These are phyloP conservation scores for Scheffersomyces coipomensis DNA, from an alignment of 805 yeast genomes.

Conservation along the genomic window DNA sequence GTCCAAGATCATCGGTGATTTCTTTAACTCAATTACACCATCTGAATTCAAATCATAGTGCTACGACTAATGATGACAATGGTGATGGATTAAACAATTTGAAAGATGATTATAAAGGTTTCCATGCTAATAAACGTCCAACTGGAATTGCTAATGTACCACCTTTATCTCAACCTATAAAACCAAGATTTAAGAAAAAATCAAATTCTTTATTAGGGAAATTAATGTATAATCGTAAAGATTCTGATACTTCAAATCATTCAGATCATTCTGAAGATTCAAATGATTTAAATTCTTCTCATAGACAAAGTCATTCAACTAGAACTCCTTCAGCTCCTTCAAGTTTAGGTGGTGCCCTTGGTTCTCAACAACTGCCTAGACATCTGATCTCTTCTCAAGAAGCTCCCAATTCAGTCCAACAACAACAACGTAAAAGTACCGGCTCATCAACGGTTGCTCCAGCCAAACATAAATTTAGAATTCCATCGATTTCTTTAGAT, in stretches of 20 bases:
- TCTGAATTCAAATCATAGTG: neutral
- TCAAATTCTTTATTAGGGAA: slow-evolving; percentile 37
- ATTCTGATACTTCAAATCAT: slow-evolving; percentile 15
- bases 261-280: too few relatives aligned
- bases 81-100: slow-evolving; percentile 4
- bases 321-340: neutral
- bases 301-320: neutral
- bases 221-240: slow-evolving; percentile 35
- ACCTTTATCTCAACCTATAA: slow-evolving; percentile 49
- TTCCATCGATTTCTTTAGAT: slow-evolving; percentile 34
- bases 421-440: neutral
- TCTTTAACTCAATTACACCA: slow-evolving; percentile 8
- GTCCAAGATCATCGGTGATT: slow-evolving; percentile 23
- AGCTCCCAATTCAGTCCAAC: neutral
- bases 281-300: neutral
- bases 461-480: slow-evolving; percentile 33
- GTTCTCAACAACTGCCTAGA: neutral
- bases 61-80: neutral
- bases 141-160: slow-evolving; percentile 36
- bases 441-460: slow-evolving; percentile 1
- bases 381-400: too few relatives aligned
- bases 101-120: slow-evolving; percentile 35
- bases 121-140: slow-evolving; percentile 32
- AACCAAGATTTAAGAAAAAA: slow-evolving; percentile 43
- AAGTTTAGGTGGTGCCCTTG: too few relatives aligned